phyloP scores from a whole-genome alignment of 73 alveolate species.

The Tetrahymena malaccensis region DNA sequence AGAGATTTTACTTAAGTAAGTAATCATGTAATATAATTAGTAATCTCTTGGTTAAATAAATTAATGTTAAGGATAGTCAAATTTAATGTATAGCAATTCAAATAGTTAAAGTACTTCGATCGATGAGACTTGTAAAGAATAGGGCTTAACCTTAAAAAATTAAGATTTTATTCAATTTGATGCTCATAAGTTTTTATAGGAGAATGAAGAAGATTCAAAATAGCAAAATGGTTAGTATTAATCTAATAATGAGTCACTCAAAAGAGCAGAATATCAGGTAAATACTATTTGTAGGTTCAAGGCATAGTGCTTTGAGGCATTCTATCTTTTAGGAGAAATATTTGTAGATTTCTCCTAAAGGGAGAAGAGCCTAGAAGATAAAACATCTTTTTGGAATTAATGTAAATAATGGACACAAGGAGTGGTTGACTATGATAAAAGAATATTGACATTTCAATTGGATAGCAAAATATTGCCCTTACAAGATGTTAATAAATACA shows the following conservation, averaged over 20 bases:
- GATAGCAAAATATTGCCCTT: neutral
- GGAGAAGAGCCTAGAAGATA: neutral
- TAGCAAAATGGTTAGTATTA: neutral
- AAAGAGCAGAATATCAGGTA: neutral
- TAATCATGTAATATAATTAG: too few species aligned
- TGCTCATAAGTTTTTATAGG: neutral
- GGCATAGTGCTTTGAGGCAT: neutral
- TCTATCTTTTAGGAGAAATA: neutral
- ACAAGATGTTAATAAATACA: neutral
- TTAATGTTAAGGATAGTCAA: too few species aligned
- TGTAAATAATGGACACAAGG: neutral
- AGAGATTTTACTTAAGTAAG: too few species aligned
- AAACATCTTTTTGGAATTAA: neutral
- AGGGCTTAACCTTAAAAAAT: too few species aligned
- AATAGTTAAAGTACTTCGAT: too few species aligned
- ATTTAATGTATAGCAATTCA: too few species aligned
- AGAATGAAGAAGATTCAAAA: neutral
- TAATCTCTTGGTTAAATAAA: too few species aligned
- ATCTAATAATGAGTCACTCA: neutral
- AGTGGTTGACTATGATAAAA: neutral
- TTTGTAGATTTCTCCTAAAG: neutral
- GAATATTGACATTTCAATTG: neutral
- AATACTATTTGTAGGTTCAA: neutral
- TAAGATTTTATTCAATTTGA: too few species aligned
- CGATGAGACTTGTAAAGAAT: too few species aligned